Conservation (phyloP, 2,329 filamentous ascomycete species). For the Hypoxylon sp. region DNA sequence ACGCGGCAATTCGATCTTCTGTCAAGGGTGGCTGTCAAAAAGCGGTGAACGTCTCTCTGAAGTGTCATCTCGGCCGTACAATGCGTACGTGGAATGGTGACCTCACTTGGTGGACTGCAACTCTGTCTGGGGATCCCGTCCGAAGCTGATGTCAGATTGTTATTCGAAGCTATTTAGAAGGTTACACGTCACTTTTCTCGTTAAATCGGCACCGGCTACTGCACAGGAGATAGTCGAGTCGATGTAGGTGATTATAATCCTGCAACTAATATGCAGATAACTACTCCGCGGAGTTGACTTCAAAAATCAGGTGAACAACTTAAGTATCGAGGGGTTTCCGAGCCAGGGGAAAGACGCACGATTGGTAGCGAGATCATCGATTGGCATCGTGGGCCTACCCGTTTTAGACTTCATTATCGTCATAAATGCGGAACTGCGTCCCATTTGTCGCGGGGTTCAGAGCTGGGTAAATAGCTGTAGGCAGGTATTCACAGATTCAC, state of each 20-base stretch:
- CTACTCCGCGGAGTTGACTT: conserved; percentile 22
- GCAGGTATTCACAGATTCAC: conserved; percentile 16
- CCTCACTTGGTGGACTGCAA: conserved; percentile 15
- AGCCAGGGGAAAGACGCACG: conserved; percentile 7
- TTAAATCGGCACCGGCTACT: conserved; percentile 4
- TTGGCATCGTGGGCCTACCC: conserved; percentile 33
- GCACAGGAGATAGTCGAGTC: conserved; percentile 13
- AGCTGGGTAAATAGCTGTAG: conserved; percentile 26
- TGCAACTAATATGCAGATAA: neutral
- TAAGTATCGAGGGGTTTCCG: conserved; percentile 8
- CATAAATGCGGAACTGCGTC: conserved; percentile 39
- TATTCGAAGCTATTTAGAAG: conserved; percentile 26
- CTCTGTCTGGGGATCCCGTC: conserved; percentile 24
- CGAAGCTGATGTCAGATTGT: conserved; percentile 37
- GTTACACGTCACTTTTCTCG: conserved; percentile 13
- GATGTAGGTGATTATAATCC: conserved; percentile 9
- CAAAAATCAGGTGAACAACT: conserved; percentile 11
- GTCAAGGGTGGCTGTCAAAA: conserved; percentile 23
- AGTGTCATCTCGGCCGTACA: conserved; percentile 26
- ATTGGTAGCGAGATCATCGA: conserved; percentile 28
- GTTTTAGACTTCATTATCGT: conserved; percentile 35
- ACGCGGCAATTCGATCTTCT: conserved; percentile 33
- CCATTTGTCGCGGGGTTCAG: conserved; percentile 36
- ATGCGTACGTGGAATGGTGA: conserved; percentile 17
- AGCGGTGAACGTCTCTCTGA: conserved; percentile 35